Conservation (phyloP, 345 rosid genomes). For the Dovyalis caffra region DNA sequence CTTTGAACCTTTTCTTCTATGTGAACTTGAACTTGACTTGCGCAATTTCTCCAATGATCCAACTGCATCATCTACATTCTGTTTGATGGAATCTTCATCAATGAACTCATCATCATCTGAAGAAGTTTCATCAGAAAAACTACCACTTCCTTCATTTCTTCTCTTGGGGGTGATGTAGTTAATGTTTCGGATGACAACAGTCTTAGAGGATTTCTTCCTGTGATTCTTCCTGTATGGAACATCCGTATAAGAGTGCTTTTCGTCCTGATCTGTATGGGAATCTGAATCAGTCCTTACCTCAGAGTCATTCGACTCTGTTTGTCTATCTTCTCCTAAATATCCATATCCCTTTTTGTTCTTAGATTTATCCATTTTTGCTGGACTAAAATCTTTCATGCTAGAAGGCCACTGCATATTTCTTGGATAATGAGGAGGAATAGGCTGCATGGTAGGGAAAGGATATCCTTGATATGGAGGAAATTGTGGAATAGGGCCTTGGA, state of each 20-base stretch:
- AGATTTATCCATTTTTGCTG: slow-evolving; percentile 33
- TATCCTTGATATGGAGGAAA: slow-evolving; percentile 69
- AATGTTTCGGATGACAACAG: slow-evolving; percentile 78
- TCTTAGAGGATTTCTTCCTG: slow-evolving; percentile 61
- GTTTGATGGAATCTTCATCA: slow-evolving; percentile 50
- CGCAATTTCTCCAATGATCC: slow-evolving; percentile 41
- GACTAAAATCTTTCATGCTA: slow-evolving; percentile 23
- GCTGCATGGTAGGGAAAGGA: slow-evolving; percentile 63
- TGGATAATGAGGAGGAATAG: slow-evolving; percentile 43
- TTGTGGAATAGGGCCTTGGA: slow-evolving; percentile 44
- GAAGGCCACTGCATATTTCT: slow-evolving; percentile 51
- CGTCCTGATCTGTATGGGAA: slow-evolving; percentile 40
- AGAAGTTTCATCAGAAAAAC: slow-evolving; percentile 36
- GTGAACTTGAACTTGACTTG: slow-evolving; percentile 29
- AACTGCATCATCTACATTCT: slow-evolving; percentile 56
- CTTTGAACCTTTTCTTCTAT: slow-evolving; percentile 32
- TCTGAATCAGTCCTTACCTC: slow-evolving; percentile 53
- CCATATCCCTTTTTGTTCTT: slow-evolving; percentile 40
- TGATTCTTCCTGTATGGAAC: slow-evolving; percentile 40
- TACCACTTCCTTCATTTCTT: slow-evolving; percentile 49
- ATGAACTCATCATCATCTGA: slow-evolving; percentile 48
- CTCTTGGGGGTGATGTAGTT: slow-evolving; percentile 82
- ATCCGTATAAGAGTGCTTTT: slow-evolving; percentile 41
- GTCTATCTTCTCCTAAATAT: slow-evolving; percentile 43
- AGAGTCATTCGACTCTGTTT: slow-evolving; percentile 52